Base-by-base conservation (phyloP, 805 yeast species). In the Kuraishia borneana region DNA sequence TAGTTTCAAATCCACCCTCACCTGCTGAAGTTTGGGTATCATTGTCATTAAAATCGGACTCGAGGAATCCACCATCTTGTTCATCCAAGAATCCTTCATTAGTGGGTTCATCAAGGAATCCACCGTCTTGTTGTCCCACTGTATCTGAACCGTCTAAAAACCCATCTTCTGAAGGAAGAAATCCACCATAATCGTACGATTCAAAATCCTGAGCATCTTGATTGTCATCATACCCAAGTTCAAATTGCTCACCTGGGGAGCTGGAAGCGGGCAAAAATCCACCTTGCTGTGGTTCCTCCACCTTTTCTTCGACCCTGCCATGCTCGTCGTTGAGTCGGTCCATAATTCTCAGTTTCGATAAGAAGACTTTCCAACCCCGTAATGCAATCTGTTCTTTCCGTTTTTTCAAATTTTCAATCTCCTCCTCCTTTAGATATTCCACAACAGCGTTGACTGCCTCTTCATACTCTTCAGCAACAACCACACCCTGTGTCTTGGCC, bases 401-500 rank as follows among this genome's bases (percentile, higher is more conserved):
- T 26, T 56, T 54, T 35, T 61, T 48, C 34, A 61, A 61, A 8
- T 65, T 67, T 22, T 68, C 68, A 18, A 55, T 56, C 34, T 68
- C 73, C 38, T 73, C 74, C 16, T 66, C 70, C 34, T 59, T 46
- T 17, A 79, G 47, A 17, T 64, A 61, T 7, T 69, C 65, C 30
- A 69, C 56, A 1, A 76, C 76, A 0, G 63, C 56, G 18, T 55
- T 45, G 26, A 83, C 62, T 0, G 87, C 88, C 26, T 76, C 84
- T 38, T 61, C 58, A 39, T 57, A 73, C 45, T 76, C 78, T 18
- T 48, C 47, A 4, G 82, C 78, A 5, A 87, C 78, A 2, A 92
- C 79, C 18, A 85, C 69, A 2, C 97, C 97, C 4, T 76, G 74
- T 28, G 75, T 68, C 35, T 63, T 61, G 0, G 94, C 89, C 8